Evolutionary conservation across 1,284 basidiomycete genomes (phyloP).

Genomic region (Cutaneotrichosporon daszewskae): DNA sequence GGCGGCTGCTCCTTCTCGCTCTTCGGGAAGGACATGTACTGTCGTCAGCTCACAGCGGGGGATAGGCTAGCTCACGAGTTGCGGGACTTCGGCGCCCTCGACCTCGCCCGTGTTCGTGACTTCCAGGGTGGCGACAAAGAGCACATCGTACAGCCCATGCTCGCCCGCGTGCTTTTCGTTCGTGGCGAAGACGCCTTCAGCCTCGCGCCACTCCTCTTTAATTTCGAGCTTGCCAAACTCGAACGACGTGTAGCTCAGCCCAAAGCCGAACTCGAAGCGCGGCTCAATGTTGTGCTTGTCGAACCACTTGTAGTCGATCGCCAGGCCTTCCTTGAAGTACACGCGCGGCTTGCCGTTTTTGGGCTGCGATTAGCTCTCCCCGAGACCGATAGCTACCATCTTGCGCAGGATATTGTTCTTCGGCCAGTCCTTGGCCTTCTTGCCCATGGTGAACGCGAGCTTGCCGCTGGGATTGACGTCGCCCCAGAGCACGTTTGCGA

Average conservation of each 20-base stretch:
- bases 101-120: constrained; percentile 49
- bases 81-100: constrained; percentile 48
- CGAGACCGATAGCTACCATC: constrained; percentile 25
- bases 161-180: constrained; percentile 44
- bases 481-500: constrained; percentile 72
- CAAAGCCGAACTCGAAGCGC: constrained; percentile 50
- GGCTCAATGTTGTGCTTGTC: constrained; percentile 47
- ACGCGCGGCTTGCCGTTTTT: constrained; percentile 21
- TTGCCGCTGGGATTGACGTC: constrained; percentile 68
- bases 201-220: constrained; percentile 15
- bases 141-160: constrained; percentile 41
- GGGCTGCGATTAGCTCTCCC: constrained; percentile 7
- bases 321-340: constrained; percentile 44
- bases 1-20: constrained; percentile 44
- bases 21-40: constrained; percentile 48
- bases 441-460: constrained; percentile 51
- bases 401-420: constrained; percentile 40
- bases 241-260: constrained; percentile 50
- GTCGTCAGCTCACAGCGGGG: not conserved
- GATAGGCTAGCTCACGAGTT: constrained; percentile 37
- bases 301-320: constrained; percentile 51
- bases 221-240: constrained; percentile 35
- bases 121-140: constrained; percentile 38
- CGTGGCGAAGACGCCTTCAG: constrained; percentile 45
- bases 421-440: constrained; percentile 46